A percentile compares a stretch with the other conserved stretches of the same genome.
Conservation (phyloP, 2,329 filamentous ascomycete species). For the Madurella mycetomatis region DNA sequence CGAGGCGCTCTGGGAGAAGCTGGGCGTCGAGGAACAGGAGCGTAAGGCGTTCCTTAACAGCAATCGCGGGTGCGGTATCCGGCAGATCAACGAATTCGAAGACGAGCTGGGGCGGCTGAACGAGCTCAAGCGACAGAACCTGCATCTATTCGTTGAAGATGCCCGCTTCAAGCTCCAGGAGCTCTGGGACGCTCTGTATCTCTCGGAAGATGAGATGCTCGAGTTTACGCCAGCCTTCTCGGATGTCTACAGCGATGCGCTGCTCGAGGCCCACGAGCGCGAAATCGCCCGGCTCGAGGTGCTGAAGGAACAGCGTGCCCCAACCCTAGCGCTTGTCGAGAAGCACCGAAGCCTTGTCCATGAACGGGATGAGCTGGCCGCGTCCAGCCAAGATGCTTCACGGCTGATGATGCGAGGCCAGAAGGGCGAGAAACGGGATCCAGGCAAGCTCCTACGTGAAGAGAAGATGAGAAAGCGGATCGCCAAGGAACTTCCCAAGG, state of each 20-base stretch:
- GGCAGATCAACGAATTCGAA: constrained; percentile 93
- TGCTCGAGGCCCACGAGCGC: constrained; percentile 89
- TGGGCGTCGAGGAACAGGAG: constrained; percentile 77
- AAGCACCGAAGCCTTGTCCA: constrained; percentile 75
- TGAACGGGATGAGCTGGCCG: constrained; percentile 81
- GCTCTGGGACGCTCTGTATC: constrained; percentile 90
- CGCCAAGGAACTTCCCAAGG: constrained; percentile 89
- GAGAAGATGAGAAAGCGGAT: constrained; percentile 99
- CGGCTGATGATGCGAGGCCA: constrained; percentile 85
- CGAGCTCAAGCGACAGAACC: constrained; percentile 89
- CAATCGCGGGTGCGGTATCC: constrained; percentile 85
- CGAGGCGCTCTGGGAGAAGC: constrained; percentile 83
- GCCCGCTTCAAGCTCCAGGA: constrained; percentile 85
- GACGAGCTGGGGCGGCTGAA: constrained; percentile 82
- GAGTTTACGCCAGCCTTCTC: constrained; percentile 97
- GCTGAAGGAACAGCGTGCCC: constrained; percentile 80
- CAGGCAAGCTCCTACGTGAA: constrained; percentile 86
- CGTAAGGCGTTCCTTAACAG: constrained; percentile 78
- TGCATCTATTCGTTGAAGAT: constrained; percentile 95
- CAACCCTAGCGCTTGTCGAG: constrained; percentile 77
- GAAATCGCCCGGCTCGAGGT: constrained; percentile 80
- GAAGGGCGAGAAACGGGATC: constrained; percentile 91
- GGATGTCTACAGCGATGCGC: constrained; percentile 92
- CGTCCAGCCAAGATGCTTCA: constrained; percentile 91
- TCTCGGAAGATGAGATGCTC: constrained; percentile 97